Percentiles rank a stretch among this genome's conserved stretches.
Conservation (phyloP, 2,329 filamentous ascomycete species). For the Penicillium sp. region DNA sequence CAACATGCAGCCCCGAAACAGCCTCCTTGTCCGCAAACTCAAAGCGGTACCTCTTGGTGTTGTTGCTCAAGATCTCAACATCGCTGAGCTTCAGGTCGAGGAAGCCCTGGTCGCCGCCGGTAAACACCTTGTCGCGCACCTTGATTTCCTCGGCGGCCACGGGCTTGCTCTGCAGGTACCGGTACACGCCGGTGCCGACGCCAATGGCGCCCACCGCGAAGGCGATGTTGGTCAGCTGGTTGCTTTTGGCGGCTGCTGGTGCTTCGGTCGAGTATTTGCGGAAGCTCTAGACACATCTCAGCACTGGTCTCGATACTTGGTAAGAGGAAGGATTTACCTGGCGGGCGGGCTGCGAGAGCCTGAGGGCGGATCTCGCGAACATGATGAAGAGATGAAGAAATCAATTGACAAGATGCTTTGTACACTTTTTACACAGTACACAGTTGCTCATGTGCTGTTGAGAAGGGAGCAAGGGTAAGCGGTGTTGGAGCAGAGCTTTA, state of each 20-base stretch:
- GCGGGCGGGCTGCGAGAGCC: slow-evolving; percentile 62
- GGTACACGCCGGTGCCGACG: slow-evolving; percentile 55
- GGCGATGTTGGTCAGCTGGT: slow-evolving; percentile 60
- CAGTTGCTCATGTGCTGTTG: background rate
- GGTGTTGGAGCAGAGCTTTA: no score
- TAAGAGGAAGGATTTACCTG: slow-evolving; percentile 47
- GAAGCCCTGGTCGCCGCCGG: slow-evolving; percentile 86
- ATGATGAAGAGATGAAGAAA: slow-evolving; percentile 45
- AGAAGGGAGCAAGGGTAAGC: background rate
- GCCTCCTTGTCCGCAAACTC: slow-evolving; percentile 77
- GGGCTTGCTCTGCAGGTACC: slow-evolving; percentile 34
- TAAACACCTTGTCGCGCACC: slow-evolving; percentile 56
- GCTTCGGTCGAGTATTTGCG: slow-evolving; percentile 68
- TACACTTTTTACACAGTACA: no score
- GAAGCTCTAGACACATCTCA: slow-evolving; percentile 48
- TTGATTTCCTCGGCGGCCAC: slow-evolving; percentile 28
- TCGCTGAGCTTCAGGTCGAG: slow-evolving; percentile 74
- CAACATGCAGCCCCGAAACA: slow-evolving; percentile 75
- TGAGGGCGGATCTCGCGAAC: slow-evolving; percentile 64
- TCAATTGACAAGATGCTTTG: slow-evolving; percentile 9
- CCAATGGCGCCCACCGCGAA: slow-evolving; percentile 34
- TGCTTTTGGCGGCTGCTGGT: slow-evolving; percentile 40
- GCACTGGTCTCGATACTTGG: slow-evolving; percentile 11
- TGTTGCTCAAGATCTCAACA: slow-evolving; percentile 80
- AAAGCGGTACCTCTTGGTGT: slow-evolving; percentile 91